These are phyloP conservation scores for Coelastrella sp. DNA, from an alignment of 139 green algal species.

Conservation along the genomic window DNA sequence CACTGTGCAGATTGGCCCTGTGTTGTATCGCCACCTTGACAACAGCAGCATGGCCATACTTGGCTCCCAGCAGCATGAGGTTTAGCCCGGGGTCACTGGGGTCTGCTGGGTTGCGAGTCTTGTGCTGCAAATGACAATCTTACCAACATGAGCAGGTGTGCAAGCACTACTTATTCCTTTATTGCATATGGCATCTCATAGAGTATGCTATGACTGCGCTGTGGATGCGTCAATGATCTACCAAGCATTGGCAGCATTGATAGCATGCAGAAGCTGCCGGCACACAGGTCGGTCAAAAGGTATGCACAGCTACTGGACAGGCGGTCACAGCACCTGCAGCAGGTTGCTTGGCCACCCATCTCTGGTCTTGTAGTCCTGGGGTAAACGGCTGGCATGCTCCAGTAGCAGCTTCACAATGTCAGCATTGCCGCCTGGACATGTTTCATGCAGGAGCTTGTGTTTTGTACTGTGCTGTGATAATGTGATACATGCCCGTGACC, in stretches of 20 bases:
- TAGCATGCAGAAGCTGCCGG: too few relatives aligned
- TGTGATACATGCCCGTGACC: too few relatives aligned
- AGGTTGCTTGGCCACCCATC: slow-evolving; percentile 15
- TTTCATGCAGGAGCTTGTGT: too few relatives aligned
- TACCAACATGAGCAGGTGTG: too few relatives aligned
- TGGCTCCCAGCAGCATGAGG: slow-evolving; percentile 8
- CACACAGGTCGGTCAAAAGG: neutral
- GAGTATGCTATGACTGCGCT: too few relatives aligned
- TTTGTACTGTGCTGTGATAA: too few relatives aligned
- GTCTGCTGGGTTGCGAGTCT: slow-evolving; percentile 6
- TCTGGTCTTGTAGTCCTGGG: slow-evolving; percentile 21
- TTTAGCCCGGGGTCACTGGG: neutral
- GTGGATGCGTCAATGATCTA: too few relatives aligned
- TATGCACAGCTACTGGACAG: too few relatives aligned
- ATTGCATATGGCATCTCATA: too few relatives aligned
- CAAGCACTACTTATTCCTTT: too few relatives aligned
- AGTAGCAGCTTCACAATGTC: slow-evolving; percentile 6
- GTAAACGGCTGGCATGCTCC: slow-evolving; percentile 4
- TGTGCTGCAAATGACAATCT: too few relatives aligned
- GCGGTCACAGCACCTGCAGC: slow-evolving; percentile 14
- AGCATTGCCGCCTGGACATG: slow-evolving; percentile 20
- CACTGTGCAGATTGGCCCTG: slow-evolving; percentile 7
- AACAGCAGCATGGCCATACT: slow-evolving; percentile 13
- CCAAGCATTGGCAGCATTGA: too few relatives aligned
- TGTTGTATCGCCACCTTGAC: slow-evolving; percentile 18